phyloP scores from a whole-genome alignment of 1,284 basidiomycete species.

The Cutaneotrichosporon cavernicola region DNA sequence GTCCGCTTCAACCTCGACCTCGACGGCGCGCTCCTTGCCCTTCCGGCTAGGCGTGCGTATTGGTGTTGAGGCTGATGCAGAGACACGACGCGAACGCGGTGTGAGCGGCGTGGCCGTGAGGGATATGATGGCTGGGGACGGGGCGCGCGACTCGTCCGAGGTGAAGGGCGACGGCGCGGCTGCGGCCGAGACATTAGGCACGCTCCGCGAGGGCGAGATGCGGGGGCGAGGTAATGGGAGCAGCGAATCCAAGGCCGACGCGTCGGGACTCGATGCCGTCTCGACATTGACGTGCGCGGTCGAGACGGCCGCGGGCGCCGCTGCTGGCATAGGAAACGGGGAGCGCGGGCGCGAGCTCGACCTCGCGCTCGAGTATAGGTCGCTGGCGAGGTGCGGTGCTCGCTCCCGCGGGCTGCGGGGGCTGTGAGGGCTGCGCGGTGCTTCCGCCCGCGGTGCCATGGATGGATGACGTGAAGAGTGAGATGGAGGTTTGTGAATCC shows the following conservation, averaged over 20 bases:
- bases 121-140: neutral
- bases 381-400: neutral
- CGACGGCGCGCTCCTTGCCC: constrained; percentile 21
- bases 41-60: constrained; percentile 13
- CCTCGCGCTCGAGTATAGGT: neutral
- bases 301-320: neutral
- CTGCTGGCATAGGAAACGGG: neutral
- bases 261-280: neutral
- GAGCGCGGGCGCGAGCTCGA: constrained; percentile 6
- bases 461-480: constrained; percentile 4
- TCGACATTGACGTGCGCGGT: constrained; percentile 5
- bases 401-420: constrained; percentile 8
- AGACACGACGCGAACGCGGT: constrained; percentile 9
- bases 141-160: neutral
- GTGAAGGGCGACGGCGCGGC: neutral
- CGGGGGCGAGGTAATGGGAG: neutral
- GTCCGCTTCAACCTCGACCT: constrained; percentile 4
- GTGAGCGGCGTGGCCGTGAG: neutral
- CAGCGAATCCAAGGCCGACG: neutral
- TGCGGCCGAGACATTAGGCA: neutral
- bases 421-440: neutral
- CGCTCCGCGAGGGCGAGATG: neutral
- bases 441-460: constrained; percentile 8
- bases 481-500: neutral
- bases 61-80: neutral